Conservation (phyloP, 345 rosid genomes). For the Ceriops tagal region DNA sequence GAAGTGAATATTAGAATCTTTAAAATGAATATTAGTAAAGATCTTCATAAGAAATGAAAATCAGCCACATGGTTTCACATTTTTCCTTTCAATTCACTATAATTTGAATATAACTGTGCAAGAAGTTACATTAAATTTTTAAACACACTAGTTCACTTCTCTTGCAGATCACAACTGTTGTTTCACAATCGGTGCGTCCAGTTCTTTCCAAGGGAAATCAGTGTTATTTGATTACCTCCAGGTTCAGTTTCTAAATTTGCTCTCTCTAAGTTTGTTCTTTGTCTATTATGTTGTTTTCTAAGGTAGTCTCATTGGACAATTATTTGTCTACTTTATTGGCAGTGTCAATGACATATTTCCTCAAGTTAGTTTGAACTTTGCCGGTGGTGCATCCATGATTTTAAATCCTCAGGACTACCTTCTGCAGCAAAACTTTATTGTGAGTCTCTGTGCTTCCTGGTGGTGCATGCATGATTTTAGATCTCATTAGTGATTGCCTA, state of each 20-base stretch:
- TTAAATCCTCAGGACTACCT: slow-evolving; percentile 78
- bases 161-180: slow-evolving; percentile 61
- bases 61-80: not conserved
- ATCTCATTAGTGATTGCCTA: too few species aligned
- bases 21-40: too few species aligned
- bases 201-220: slow-evolving; percentile 54
- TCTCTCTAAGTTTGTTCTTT: slow-evolving; percentile 5
- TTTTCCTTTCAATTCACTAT: not conserved
- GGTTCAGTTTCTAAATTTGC: slow-evolving; percentile 41
- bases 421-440: slow-evolving; percentile 63
- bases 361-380: slow-evolving; percentile 84
- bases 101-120: not conserved
- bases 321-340: slow-evolving; percentile 25
- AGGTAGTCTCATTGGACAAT: slow-evolving; percentile 13
- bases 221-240: slow-evolving; percentile 61
- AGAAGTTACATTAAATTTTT: not conserved
- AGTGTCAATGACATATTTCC: slow-evolving; percentile 71
- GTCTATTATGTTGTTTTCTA: not conserved
- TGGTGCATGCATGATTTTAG: not conserved
- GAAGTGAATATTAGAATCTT: not conserved
- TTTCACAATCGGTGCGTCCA: slow-evolving; percentile 54
- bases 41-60: too few species aligned
- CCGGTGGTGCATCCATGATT: slow-evolving; percentile 78
- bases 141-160: slow-evolving; percentile 8
- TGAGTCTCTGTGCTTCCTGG: slow-evolving; percentile 36